These are phyloP conservation scores for Ceratopteris richardii DNA, from an alignment of 75 land plant genomes.

Conservation along the genomic window DNA sequence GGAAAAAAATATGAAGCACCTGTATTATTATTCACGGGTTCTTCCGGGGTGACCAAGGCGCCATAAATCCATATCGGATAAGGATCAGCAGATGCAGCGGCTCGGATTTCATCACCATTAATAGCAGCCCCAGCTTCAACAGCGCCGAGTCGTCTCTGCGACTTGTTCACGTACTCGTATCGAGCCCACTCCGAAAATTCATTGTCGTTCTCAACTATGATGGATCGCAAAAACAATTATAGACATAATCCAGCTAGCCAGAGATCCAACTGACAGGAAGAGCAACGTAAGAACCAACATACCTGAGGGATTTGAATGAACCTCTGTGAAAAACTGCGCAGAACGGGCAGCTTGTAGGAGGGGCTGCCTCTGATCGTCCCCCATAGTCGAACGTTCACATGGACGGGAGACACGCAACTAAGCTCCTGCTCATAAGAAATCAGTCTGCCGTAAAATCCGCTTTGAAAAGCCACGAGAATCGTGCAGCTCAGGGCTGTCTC, in stretches of 20 bases:
- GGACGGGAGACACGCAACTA: too few relatives aligned
- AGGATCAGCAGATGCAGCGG: conserved; percentile 34
- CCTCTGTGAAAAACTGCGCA: background rate
- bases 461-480: too few relatives aligned
- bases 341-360: background rate
- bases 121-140: conserved; percentile 34
- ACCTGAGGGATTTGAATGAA: background rate
- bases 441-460: too few relatives aligned
- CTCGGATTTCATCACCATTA: conserved; percentile 75
- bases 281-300: background rate
- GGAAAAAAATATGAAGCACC: conserved; percentile 6
- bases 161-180: conserved; percentile 32
- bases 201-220: conserved; percentile 4
- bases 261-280: background rate
- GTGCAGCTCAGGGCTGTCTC: too few relatives aligned
- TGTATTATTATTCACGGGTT: conserved; percentile 15
- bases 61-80: conserved; percentile 66
- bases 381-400: too few relatives aligned
- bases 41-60: conserved; percentile 41
- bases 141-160: conserved; percentile 25
- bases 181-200: conserved; percentile 12
- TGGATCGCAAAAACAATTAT: background rate
- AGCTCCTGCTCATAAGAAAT: too few relatives aligned
- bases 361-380: background rate
- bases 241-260: background rate